Conservation (phyloP, 805 yeast genomes). For the Candida dajiaensis region DNA sequence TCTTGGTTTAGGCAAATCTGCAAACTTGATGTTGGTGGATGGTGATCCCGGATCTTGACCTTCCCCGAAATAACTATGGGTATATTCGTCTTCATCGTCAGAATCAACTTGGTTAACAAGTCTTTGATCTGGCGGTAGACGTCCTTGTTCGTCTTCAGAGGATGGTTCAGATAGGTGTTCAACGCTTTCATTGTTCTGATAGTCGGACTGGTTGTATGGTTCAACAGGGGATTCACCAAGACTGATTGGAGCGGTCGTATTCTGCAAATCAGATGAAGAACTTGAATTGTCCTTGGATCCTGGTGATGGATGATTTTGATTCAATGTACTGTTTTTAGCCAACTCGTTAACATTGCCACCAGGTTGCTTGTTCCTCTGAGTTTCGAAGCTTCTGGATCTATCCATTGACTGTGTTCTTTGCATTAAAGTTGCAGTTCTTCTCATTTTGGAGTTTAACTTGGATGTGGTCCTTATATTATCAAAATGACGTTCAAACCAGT, state of each 20-base stretch:
- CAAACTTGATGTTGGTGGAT: constrained; percentile 16
- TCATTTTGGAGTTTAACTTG: constrained; percentile 72
- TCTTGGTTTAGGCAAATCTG: constrained; percentile 22
- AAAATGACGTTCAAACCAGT: constrained; percentile 85
- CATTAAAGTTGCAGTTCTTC: constrained; percentile 71
- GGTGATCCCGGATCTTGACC: not conserved
- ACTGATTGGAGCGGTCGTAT: constrained; percentile 5
- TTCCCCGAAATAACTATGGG: not conserved
- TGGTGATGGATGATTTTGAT: constrained; percentile 1
- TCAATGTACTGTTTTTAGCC: not conserved
- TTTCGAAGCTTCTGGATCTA: constrained; percentile 1
- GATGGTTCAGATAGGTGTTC: constrained; percentile 22
- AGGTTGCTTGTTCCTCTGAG: not conserved
- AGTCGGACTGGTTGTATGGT: not conserved
- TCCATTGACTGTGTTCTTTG: constrained; percentile 36
- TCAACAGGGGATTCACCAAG: constrained; percentile 3
- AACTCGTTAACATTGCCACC: not conserved
- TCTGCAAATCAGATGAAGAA: constrained; percentile 9
- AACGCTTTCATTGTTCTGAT: constrained; percentile 2
- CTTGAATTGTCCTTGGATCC: constrained; percentile 9
- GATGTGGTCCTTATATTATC: constrained; percentile 75
- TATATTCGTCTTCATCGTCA: not conserved
- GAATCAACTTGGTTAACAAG: constrained; percentile 8
- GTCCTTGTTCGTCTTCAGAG: constrained; percentile 13
- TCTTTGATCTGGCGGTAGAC: not conserved